Percentiles rank a stretch among this genome's conserved stretches.
Evolutionary conservation across 441 rosid genomes (phyloP).

Genomic region (Aleurites moluccanus): DNA sequence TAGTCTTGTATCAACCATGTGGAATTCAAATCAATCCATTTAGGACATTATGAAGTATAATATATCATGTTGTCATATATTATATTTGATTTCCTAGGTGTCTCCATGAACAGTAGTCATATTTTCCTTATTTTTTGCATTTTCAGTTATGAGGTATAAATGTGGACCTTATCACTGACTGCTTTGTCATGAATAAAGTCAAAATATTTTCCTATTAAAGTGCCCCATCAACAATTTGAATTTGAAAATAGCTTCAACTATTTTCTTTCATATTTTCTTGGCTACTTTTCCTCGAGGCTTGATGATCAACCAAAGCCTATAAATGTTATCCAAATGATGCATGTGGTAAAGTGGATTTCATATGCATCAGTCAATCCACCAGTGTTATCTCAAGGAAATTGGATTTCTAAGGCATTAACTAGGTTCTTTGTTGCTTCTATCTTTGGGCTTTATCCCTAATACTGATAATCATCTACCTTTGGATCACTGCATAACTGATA

Average conservation of each 20-base stretch:
- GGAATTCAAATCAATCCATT: neutral
- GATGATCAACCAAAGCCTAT: neutral
- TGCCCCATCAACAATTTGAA: neutral
- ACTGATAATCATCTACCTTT: neutral
- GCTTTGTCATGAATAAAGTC: neutral
- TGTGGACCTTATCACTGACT: neutral
- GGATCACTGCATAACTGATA: constrained; percentile 5
- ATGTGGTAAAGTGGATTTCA: neutral
- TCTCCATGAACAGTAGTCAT: neutral
- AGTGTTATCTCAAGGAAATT: constrained; percentile 10
- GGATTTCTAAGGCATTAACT: neutral
- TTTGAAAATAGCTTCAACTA: neutral
- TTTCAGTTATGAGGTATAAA: neutral
- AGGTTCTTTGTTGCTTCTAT: neutral
- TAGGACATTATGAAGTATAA: neutral
- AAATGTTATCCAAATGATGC: neutral
- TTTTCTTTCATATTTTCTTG: neutral
- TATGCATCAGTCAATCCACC: neutral
- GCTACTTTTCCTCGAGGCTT: neutral
- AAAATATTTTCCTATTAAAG: neutral
- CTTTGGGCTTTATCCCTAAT: neutral
- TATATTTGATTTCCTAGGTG: neutral
- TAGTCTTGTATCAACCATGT: constrained; percentile 4
- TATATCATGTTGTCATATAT: neutral
- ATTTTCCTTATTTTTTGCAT: neutral